These are phyloP conservation scores for Geotrichum carabidarum DNA, from an alignment of 1,139 yeast genomes.

Conservation along the genomic window DNA sequence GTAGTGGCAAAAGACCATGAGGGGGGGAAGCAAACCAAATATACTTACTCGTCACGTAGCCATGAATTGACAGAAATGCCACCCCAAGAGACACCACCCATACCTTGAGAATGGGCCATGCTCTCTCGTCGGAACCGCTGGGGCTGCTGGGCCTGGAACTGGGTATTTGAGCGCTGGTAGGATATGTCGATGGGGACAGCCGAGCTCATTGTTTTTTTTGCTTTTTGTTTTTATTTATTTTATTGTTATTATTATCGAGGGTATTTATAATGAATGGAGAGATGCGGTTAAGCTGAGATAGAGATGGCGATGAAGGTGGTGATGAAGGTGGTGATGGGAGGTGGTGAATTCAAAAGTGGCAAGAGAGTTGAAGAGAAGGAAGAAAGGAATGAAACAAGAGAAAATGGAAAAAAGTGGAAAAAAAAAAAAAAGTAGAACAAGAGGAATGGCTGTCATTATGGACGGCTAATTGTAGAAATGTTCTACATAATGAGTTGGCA, in stretches of 20 bases:
- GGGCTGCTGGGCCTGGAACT: slow-evolving; percentile 19
- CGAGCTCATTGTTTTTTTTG: slow-evolving; percentile 26
- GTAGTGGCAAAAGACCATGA: slow-evolving; percentile 1
- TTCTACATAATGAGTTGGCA: neutral
- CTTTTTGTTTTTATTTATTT: neutral
- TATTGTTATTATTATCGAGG: neutral
- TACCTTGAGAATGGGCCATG: slow-evolving; percentile 92
- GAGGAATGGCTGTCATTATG: neutral
- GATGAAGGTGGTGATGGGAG: neutral
- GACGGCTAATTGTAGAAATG: too few relatives aligned
- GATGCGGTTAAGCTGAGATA: neutral
- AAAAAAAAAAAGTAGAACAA: neutral
- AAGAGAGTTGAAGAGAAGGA: neutral
- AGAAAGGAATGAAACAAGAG: neutral
- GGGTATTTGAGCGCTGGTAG: slow-evolving; percentile 30
- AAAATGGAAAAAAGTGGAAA: neutral
- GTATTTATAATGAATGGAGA: neutral
- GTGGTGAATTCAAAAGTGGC: neutral
- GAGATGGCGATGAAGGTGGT: neutral
- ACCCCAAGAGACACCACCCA: slow-evolving; percentile 99
- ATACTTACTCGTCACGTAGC: slow-evolving; percentile 83
- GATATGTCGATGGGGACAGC: slow-evolving; percentile 44
- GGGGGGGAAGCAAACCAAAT: neutral
- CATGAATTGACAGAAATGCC: slow-evolving; percentile 76
- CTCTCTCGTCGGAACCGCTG: slow-evolving; percentile 65